Conservation (phyloP, 2,329 filamentous ascomycete species). For the Metarhizium guizhouense region DNA sequence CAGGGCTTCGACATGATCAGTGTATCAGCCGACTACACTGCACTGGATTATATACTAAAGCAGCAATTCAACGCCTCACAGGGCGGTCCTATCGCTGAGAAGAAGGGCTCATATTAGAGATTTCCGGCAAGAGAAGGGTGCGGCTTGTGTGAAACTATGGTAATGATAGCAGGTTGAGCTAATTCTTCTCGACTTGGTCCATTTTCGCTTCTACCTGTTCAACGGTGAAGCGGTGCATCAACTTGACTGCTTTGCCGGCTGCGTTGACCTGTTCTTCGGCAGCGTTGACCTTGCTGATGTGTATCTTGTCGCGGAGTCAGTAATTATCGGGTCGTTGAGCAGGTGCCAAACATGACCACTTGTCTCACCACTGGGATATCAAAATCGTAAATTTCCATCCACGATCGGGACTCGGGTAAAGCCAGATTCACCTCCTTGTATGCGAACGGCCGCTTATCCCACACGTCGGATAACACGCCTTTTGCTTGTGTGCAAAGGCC, state of each 20-base stretch:
- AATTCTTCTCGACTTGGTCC: slow-evolving; percentile 43
- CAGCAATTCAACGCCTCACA: slow-evolving; percentile 38
- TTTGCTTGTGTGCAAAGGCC: slow-evolving; percentile 63
- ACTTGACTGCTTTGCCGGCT: slow-evolving; percentile 53
- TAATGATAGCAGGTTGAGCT: not conserved
- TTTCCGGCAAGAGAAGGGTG: not conserved
- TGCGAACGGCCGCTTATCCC: slow-evolving; percentile 56
- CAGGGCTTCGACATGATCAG: slow-evolving; percentile 55
- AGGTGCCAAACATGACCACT: not conserved
- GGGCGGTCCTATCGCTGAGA: slow-evolving; percentile 27
- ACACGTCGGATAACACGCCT: slow-evolving; percentile 57
- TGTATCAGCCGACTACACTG: slow-evolving; percentile 46
- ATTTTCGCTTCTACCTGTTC: slow-evolving; percentile 60
- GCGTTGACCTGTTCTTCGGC: slow-evolving; percentile 43
- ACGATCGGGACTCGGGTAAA: slow-evolving; percentile 49
- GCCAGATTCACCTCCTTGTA: slow-evolving; percentile 66
- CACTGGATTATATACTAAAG: slow-evolving; percentile 35
- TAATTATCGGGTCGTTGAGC: not conserved
- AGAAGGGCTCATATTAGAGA: slow-evolving; percentile 32
- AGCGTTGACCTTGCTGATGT: slow-evolving; percentile 49
- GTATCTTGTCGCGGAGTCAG: slow-evolving; percentile 35
- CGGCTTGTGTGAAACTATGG: too few relatives aligned
- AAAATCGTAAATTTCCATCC: slow-evolving; percentile 70
- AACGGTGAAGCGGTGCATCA: slow-evolving; percentile 69
- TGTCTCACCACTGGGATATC: slow-evolving; percentile 66